Conservation (phyloP, 2,329 filamentous ascomycete species). For the Fusarium sp. region DNA sequence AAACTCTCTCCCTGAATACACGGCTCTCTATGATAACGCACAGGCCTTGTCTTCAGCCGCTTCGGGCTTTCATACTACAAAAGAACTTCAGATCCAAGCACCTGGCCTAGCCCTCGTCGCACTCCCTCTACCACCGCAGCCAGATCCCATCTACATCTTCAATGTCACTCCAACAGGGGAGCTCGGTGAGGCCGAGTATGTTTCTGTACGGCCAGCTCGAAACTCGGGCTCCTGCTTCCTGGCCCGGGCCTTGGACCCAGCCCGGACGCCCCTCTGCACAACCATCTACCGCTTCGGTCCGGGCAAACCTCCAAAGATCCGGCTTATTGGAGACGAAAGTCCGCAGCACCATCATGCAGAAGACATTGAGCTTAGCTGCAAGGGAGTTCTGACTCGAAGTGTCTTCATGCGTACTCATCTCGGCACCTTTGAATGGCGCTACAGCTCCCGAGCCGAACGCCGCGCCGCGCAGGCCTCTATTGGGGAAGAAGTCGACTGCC, state of each 20-base stretch:
- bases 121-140: slow-evolving; percentile 51
- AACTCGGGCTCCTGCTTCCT: slow-evolving; percentile 60
- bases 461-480: slow-evolving; percentile 44
- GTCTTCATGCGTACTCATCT: slow-evolving; percentile 57
- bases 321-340: slow-evolving; percentile 26
- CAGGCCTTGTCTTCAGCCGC: slow-evolving; percentile 11
- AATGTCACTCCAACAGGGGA: slow-evolving; percentile 51
- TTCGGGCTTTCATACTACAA: slow-evolving; percentile 53
- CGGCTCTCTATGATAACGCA: slow-evolving; percentile 11
- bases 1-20: slow-evolving; percentile 45
- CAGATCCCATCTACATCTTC: slow-evolving; percentile 56
- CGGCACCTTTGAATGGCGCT: slow-evolving; percentile 65
- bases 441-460: slow-evolving; percentile 58
- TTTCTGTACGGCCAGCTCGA: slow-evolving; percentile 59
- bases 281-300: slow-evolving; percentile 68
- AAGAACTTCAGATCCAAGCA: slow-evolving; percentile 59
- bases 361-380: slow-evolving; percentile 42
- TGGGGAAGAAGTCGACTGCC: slow-evolving; percentile 49
- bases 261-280: slow-evolving; percentile 52
- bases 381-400: slow-evolving; percentile 58
- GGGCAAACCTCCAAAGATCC: slow-evolving; percentile 59
- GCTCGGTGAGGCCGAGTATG: slow-evolving; percentile 56
- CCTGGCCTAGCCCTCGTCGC: slow-evolving; percentile 55
- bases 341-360: slow-evolving; percentile 18
- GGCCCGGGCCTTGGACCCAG: slow-evolving; percentile 52